These are phyloP conservation scores for Gossypium bickii DNA, from an alignment of 345 rosid species.

Conservation along the genomic window DNA sequence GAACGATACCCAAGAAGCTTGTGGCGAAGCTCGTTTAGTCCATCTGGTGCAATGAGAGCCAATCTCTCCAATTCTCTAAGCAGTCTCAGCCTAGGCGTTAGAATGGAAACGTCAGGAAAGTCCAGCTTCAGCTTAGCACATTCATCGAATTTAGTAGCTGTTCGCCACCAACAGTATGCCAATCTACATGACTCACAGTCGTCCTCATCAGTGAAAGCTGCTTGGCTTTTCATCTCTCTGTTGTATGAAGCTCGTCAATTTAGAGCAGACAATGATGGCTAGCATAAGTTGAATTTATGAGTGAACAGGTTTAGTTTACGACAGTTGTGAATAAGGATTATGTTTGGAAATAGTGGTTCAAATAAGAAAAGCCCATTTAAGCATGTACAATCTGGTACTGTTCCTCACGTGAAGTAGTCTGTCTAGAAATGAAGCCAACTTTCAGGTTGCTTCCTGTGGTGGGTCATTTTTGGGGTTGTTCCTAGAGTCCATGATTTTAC, in stretches of 20 bases:
- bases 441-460: constrained; percentile 25
- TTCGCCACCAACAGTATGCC: constrained; percentile 47
- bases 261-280: not conserved
- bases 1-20: constrained; percentile 41
- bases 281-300: not conserved
- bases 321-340: not conserved
- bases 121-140: constrained; percentile 32
- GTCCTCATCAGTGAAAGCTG: constrained; percentile 29
- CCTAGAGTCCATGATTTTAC: not conserved
- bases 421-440: constrained; percentile 3
- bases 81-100: constrained; percentile 41
- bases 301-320: not conserved
- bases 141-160: constrained; percentile 39
- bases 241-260: not conserved
- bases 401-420: not conserved
- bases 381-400: not conserved
- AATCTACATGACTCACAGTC: constrained; percentile 20
- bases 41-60: constrained; percentile 45
- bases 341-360: not conserved
- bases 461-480: not conserved
- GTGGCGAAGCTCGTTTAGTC: constrained; percentile 50
- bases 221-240: constrained; percentile 36
- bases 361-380: not conserved
- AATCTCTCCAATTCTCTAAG: constrained; percentile 53
- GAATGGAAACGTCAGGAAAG: constrained; percentile 25